A percentile compares a stretch with the other conserved stretches of the same genome.
phyloP scores from a whole-genome alignment of 2,329 filamentous ascomycete species.

The Fonsecaea nubica region DNA sequence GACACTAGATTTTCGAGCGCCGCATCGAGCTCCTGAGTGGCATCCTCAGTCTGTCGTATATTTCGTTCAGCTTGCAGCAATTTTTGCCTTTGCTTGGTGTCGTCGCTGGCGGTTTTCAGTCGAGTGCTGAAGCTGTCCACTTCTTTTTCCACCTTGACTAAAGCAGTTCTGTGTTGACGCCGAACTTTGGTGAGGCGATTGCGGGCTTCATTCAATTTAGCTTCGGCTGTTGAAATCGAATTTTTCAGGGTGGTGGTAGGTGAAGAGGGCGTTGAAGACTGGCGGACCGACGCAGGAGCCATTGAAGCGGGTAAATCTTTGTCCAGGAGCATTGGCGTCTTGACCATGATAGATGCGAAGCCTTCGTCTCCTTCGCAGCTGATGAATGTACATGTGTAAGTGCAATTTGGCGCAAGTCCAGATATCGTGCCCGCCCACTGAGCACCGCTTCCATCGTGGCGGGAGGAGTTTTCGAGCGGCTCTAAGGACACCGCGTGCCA shows the following conservation, averaged over 20 bases:
- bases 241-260: slow-evolving; percentile 70
- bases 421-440: slow-evolving; percentile 69
- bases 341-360: slow-evolving; percentile 66
- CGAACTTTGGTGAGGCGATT: slow-evolving; percentile 65
- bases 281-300: slow-evolving; percentile 59
- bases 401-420: slow-evolving; percentile 68
- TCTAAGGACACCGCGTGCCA: slow-evolving; percentile 68
- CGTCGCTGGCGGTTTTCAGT: slow-evolving; percentile 64
- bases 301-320: slow-evolving; percentile 61
- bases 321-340: slow-evolving; percentile 65
- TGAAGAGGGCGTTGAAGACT: slow-evolving; percentile 67
- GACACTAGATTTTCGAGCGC: slow-evolving; percentile 63
- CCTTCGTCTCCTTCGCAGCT: slow-evolving; percentile 62
- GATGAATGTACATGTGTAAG: slow-evolving; percentile 69
- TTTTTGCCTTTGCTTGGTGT: slow-evolving; percentile 68
- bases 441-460: slow-evolving; percentile 52
- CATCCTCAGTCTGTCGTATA: slow-evolving; percentile 68
- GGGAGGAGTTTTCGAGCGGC: slow-evolving; percentile 52
- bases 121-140: slow-evolving; percentile 64
- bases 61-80: slow-evolving; percentile 67
- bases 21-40: slow-evolving; percentile 59
- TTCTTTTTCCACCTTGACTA: slow-evolving; percentile 66
- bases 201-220: slow-evolving; percentile 65
- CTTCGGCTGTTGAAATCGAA: slow-evolving; percentile 67
- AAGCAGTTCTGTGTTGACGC: slow-evolving; percentile 65